A percentile compares a stretch with the other conserved stretches of the same genome.
Evolutionary conservation across 73 alveolate species (phyloP).

Genomic region (Paramecium sexaurelia): DNA sequence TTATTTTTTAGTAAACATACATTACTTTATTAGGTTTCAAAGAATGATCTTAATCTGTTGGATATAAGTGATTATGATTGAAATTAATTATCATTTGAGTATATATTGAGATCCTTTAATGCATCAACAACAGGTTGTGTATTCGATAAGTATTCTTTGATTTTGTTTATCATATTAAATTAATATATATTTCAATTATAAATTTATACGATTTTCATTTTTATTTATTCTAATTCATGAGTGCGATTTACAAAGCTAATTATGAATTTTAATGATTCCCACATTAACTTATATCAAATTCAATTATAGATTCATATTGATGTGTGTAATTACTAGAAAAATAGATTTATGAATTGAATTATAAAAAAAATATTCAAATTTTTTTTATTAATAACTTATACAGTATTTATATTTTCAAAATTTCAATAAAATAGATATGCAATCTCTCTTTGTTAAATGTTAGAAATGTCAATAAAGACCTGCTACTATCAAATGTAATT

Average conservation of each 20-base stretch:
- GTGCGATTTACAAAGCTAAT: conserved; percentile 57
- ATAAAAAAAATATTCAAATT: conserved; percentile 34
- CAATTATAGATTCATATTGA: background rate
- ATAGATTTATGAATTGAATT: background rate
- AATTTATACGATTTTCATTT: background rate
- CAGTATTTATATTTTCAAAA: background rate
- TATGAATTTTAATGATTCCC: background rate
- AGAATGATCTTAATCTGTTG: background rate
- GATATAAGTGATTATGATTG: background rate
- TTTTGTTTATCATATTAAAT: background rate
- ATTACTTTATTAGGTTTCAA: background rate
- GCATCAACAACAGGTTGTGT: background rate
- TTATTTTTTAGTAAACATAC: background rate
- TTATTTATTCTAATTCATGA: background rate
- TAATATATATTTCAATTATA: background rate
- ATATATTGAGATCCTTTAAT: background rate
- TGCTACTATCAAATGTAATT: conserved; percentile 19
- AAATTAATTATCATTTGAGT: background rate
- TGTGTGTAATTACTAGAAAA: background rate
- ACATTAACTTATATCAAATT: conserved; percentile 68
- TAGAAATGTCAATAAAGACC: conserved; percentile 56
- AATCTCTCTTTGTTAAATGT: conserved; percentile 47
- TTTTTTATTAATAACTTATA: background rate
- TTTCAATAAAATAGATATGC: background rate
- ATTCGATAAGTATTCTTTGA: background rate